Conservation (phyloP, 495 filamentous ascomycete genomes). For the Hypoxylon trugodes region DNA sequence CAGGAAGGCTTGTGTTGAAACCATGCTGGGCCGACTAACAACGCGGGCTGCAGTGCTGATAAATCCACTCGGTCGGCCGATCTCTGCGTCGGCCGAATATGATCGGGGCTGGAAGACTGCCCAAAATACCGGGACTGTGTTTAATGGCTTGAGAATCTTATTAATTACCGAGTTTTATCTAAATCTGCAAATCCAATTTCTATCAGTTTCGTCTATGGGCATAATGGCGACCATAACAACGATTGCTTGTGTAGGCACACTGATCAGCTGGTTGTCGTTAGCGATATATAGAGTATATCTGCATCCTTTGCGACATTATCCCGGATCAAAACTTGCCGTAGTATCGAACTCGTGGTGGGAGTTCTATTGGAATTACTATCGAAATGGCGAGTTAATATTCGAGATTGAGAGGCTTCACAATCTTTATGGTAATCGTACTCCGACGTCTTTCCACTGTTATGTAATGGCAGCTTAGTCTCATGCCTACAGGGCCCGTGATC, state of each 20-base stretch:
- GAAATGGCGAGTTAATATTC: slow-evolving; percentile 5
- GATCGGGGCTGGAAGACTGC: not conserved
- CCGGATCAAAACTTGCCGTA: not conserved
- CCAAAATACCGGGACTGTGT: too few species aligned
- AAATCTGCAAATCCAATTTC: too few species aligned
- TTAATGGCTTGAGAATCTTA: too few species aligned
- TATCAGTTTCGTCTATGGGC: too few species aligned
- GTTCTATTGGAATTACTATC: slow-evolving; percentile 7
- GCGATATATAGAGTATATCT: slow-evolving; percentile 8
- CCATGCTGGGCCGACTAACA: too few species aligned
- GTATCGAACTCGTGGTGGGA: slow-evolving; percentile 10
- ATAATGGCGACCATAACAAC: too few species aligned
- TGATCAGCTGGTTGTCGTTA: not conserved
- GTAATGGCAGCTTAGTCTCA: not conserved
- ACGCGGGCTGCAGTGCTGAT: not conserved
- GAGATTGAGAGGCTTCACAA: slow-evolving; percentile 13
- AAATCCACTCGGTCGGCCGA: too few species aligned
- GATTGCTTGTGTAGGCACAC: too few species aligned
- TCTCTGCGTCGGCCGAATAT: not conserved
- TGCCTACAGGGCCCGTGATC: not conserved
- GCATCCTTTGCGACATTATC: not conserved
- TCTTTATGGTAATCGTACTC: not conserved
- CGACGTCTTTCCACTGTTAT: too few species aligned
- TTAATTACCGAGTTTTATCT: too few species aligned
- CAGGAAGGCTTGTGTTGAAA: too few species aligned